Evolutionary conservation across 78 protist genomes (phyloP).

Genomic region (Diacronema lutheri): DNA sequence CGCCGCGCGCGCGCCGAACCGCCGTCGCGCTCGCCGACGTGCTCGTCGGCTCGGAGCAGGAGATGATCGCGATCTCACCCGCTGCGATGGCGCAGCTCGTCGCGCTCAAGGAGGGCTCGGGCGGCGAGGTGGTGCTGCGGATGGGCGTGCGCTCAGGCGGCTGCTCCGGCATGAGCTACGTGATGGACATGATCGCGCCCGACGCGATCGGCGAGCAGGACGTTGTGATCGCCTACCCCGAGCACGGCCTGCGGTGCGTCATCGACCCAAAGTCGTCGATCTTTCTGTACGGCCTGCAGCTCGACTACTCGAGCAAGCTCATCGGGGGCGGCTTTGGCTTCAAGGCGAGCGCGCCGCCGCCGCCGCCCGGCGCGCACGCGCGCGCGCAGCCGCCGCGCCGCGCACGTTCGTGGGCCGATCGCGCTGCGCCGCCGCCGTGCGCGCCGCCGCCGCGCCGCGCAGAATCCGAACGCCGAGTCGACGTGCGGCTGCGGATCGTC

Average conservation of each 20-base stretch:
- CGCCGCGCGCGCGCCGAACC: too few species aligned
- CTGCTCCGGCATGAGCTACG: conserved; percentile 4
- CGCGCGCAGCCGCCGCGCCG: too few species aligned
- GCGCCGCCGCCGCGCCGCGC: too few species aligned
- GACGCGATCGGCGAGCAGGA: not conserved
- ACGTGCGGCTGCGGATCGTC: conserved; percentile 15
- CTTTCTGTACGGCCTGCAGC: conserved; percentile 1
- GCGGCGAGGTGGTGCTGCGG: not conserved
- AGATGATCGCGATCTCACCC: not conserved
- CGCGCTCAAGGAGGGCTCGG: not conserved
- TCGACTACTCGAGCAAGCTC: not conserved
- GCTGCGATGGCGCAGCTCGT: not conserved
- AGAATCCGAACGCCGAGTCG: not conserved
- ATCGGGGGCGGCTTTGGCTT: conserved; percentile 16
- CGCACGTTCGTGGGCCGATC: too few species aligned
- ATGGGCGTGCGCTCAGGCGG: conserved; percentile 18
- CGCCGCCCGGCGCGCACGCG: too few species aligned
- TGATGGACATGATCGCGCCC: not conserved
- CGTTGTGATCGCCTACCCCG: not conserved
- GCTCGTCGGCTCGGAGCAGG: not conserved
- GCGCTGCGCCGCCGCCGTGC: too few species aligned
- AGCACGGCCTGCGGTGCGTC: not conserved
- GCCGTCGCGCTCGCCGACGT: not conserved
- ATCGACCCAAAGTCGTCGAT: not conserved
- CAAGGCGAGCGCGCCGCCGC: too few species aligned